Base-by-base conservation (phyloP, 1,284 basidiomycete genomes). In the Stereum hirsutum region DNA sequence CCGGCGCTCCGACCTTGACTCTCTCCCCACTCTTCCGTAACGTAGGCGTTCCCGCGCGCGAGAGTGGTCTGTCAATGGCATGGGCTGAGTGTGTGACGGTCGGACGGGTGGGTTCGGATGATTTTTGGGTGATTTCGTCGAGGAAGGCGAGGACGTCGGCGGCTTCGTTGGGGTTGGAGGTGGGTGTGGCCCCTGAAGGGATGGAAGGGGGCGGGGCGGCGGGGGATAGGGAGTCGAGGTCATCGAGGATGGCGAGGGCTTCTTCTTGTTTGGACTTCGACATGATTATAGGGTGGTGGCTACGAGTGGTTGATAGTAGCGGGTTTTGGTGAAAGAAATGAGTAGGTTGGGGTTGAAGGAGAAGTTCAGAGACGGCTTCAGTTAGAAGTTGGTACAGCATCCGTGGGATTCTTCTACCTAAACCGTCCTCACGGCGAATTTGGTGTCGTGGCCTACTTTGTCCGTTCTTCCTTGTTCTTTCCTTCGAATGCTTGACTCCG, bases 121-220 rank as follows among this genome's bases (percentile, higher is more conserved):
- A 84, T 64, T 91, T 92, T 72, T 89, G 88, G 0, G 89, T 92
- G 54, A 95, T 90, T 62, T 95, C 90, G 62, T 96, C 90, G 43
- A 96, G 78, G 68, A 94, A 95, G 20, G 91, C 92, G 34, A 94
- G 77, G 14, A 89, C 89, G 49, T 89, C 86, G 0, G 69, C 62
- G 17, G 86, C 83, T 58, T 89, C 81, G 33, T 77, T 77, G 50
- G 69, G 38, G 66, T 62, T 42, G 59, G 54, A n/a, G 32, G 53
- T 44, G 43, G 61, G 27, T 36, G 60, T 49, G 14, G 49, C 50
- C 10, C 50, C 55, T 6, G 50, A 48, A 4, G 31, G 31, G 19
- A 10, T 17, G 10, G 15, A 11, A n/a, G 52, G 36, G 15, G 52
- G 43, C 5, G 51, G 46, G 4, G 67, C 53, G 11, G 63, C 49